These are phyloP conservation scores for Dendrocalamus latiflorus DNA, from an alignment of 202 grass and related monocot species.

Conservation along the genomic window DNA sequence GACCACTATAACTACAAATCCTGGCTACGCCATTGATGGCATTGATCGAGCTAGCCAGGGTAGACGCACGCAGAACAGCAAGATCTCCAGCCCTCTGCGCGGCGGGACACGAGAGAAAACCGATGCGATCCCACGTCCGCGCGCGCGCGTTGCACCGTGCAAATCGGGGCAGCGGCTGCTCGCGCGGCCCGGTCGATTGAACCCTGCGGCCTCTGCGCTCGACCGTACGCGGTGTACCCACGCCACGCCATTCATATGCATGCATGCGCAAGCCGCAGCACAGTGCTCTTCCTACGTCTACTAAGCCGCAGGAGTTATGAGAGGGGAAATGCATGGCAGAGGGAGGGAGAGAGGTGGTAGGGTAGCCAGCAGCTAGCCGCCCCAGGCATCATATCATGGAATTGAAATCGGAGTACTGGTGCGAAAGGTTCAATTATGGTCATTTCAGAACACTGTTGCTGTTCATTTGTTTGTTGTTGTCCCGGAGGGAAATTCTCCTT, in stretches of 20 bases:
- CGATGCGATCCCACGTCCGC: too few relatives aligned
- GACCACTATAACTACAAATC: too few relatives aligned
- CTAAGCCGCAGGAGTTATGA: not conserved
- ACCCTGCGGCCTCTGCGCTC: not conserved
- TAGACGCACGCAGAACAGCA: too few relatives aligned
- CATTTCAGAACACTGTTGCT: not conserved
- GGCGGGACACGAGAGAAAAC: too few relatives aligned
- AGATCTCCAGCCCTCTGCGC: too few relatives aligned
- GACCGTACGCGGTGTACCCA: not conserved
- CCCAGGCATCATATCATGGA: not conserved
- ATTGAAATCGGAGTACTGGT: not conserved
- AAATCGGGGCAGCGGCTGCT: too few relatives aligned
- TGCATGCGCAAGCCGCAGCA: not conserved
- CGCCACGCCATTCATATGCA: not conserved
- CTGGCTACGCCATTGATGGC: too few relatives aligned
- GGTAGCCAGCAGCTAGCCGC: not conserved
- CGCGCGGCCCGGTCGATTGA: too few relatives aligned
- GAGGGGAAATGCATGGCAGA: not conserved
- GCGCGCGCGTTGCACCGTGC: not conserved
- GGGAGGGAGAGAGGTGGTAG: not conserved
- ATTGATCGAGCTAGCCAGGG: too few relatives aligned
- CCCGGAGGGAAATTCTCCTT: too few relatives aligned
- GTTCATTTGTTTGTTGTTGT: too few relatives aligned
- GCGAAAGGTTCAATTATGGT: not conserved
- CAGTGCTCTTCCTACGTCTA: not conserved